phyloP scores from a whole-genome alignment of 768 basidiomycete species.

The Mycena leptocephala region DNA sequence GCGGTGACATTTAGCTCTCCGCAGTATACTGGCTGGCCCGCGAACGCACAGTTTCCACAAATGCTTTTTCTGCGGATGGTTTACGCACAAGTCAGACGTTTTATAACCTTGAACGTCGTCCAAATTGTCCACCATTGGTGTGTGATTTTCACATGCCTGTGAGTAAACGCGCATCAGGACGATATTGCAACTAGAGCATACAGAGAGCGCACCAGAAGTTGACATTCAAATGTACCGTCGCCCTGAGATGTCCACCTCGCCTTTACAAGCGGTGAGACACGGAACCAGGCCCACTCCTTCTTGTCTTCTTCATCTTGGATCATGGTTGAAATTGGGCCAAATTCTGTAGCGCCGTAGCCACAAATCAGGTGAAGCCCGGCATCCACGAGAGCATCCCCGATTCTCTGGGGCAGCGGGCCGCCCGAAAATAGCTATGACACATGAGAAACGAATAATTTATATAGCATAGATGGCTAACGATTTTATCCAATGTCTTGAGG shows the following conservation, averaged over 20 bases:
- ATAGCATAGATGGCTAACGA: conserved; percentile 40
- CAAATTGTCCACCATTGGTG: conserved; percentile 51
- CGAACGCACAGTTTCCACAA: conserved; percentile 53
- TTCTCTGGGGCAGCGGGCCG: conserved; percentile 49
- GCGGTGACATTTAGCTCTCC: too few relatives aligned
- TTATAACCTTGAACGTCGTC: conserved; percentile 54
- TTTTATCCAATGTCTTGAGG: conserved; percentile 40
- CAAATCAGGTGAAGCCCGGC: conserved; percentile 47
- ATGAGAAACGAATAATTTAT: too few relatives aligned
- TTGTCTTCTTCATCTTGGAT: conserved; percentile 37
- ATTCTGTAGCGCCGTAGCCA: conserved; percentile 51
- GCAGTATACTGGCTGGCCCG: rapidly evolving
- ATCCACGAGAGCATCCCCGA: conserved; percentile 47
- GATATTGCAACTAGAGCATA: too few relatives aligned
- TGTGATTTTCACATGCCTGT: conserved; percentile 48
- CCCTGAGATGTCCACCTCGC: conserved; percentile 53
- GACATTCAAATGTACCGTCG: conserved; percentile 56
- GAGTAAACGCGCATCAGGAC: neutral
- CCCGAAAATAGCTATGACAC: conserved; percentile 50
- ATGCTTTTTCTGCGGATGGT: conserved; percentile 54
- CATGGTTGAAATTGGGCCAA: conserved; percentile 38
- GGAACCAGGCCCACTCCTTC: conserved; percentile 52
- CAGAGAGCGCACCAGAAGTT: conserved; percentile 47
- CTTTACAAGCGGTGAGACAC: conserved; percentile 38
- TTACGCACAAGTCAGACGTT: conserved; percentile 55